Base-by-base conservation (phyloP, 345 rosid species). In the Garcia nutans region DNA sequence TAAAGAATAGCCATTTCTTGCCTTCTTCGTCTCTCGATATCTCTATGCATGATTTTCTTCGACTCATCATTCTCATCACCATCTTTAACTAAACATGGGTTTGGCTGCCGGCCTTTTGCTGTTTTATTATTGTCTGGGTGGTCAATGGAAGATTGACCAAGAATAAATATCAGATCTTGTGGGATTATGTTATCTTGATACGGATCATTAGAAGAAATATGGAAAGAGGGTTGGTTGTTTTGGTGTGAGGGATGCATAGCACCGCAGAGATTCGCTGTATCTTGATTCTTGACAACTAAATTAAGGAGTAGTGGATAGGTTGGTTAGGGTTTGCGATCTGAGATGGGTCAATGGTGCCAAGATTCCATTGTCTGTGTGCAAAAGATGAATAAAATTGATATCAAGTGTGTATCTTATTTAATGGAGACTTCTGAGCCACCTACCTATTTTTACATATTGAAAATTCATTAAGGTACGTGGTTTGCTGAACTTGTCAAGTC, bases 1-100 rank as follows among this genome's bases (percentile, higher is more conserved):
- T 26, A 64, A 74, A 74, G 77, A 41, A 70, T 64, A 47, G 77
- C 59, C 77, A 63, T 74, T 10, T 74, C 77, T 64, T 52, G 60
- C 70, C 70, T 74, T 50, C 77, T 74, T 47, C 11, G 70, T 33
- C 61, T 49, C 17, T 74, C 77, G n/a, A 49, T 50, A 24, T 74
- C 77, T 63, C 59, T 49, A 62, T 63, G 77, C 45, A 74, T 13
- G 17, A 31, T 50, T 20, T 37, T 74, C 59, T 74, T 74, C 28
- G 5, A 45, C 68, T 73, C 62, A 41, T 65, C 0, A 41, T 65
- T 28, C 31, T 28, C 2, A n/a, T 65, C 50, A 26, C 28, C 42
- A 11, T 62, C 50, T 47, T 8, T 47, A 47, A 8, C 16, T 15
- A 62, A 26, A 28, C 42, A 4, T 0, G 66, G 66, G 20, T 62